Percentiles rank a stretch among this genome's conserved stretches.
phyloP scores from a whole-genome alignment of 2,329 filamentous ascomycete genomes.

The Fusarium sp. region DNA sequence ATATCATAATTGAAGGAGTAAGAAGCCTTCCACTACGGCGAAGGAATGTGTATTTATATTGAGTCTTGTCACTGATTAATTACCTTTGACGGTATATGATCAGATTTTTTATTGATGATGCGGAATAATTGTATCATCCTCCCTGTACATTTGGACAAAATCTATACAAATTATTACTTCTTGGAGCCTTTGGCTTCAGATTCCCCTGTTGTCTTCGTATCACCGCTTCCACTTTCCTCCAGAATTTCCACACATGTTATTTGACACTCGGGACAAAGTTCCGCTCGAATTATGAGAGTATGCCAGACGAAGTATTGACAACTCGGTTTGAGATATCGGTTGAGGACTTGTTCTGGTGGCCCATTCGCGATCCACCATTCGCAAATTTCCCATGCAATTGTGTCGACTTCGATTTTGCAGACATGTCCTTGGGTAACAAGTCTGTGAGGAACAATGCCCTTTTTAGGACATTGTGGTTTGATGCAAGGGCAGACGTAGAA shows the following conservation, averaged over 20 bases:
- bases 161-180: background rate
- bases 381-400: conserved; percentile 46
- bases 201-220: conserved; percentile 14
- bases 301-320: conserved; percentile 44
- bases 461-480: conserved; percentile 40
- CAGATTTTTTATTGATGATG: background rate
- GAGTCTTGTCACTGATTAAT: background rate
- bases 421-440: conserved; percentile 42
- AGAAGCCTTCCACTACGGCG: background rate
- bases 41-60: background rate
- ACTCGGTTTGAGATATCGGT: conserved; percentile 46
- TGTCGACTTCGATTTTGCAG: conserved; percentile 39
- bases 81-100: background rate
- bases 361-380: conserved; percentile 48
- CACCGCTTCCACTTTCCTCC: conserved; percentile 4
- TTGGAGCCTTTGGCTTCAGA: background rate
- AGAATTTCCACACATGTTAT: conserved; percentile 16
- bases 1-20: background rate
- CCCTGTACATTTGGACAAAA: background rate
- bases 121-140: background rate
- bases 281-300: conserved; percentile 33
- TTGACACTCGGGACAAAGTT: conserved; percentile 37
- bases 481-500: conserved; percentile 47
- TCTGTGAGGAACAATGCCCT: conserved; percentile 33
- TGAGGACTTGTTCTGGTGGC: conserved; percentile 47